phyloP scores from a whole-genome alignment of 176 grass and related monocot species.

The Pontederia crassipes region DNA sequence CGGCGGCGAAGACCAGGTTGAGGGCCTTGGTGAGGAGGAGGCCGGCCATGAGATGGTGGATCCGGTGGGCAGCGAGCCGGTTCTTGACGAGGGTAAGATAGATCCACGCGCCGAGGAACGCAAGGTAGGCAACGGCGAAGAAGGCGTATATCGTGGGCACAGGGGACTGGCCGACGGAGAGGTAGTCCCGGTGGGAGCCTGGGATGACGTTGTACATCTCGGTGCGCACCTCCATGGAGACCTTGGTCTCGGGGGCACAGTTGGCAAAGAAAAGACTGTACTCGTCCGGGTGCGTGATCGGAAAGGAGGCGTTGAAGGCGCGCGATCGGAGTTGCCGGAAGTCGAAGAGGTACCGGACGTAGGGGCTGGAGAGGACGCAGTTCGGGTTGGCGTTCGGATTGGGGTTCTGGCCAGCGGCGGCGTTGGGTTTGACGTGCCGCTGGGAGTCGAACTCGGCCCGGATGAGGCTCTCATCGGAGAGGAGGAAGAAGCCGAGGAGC shows the following conservation, averaged over 20 bases:
- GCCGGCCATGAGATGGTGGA: slow-evolving; percentile 90
- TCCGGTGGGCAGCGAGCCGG: slow-evolving; percentile 64
- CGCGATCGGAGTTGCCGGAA: slow-evolving; percentile 26
- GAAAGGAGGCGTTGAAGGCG: slow-evolving; percentile 24
- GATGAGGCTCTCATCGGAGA: slow-evolving; percentile 82
- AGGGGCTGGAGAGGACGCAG: slow-evolving; percentile 62
- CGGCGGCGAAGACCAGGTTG: slow-evolving; percentile 71
- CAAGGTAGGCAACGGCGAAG: slow-evolving; percentile 59
- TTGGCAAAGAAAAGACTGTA: slow-evolving; percentile 89
- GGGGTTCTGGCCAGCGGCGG: slow-evolving; percentile 34
- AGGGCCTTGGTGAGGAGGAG: slow-evolving; percentile 59
- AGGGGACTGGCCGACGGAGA: slow-evolving; percentile 64
- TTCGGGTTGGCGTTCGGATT: slow-evolving; percentile 23
- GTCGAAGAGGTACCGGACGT: slow-evolving; percentile 54
- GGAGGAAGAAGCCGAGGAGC: slow-evolving; percentile 74
- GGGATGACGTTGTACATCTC: slow-evolving; percentile 69
- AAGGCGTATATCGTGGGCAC: slow-evolving; percentile 67
- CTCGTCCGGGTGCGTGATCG: slow-evolving; percentile 58
- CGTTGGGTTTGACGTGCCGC: slow-evolving; percentile 7
- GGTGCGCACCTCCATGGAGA: slow-evolving; percentile 68
- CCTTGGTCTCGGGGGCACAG: slow-evolving; percentile 35
- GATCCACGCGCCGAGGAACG: slow-evolving; percentile 63
- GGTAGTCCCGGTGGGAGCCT: slow-evolving; percentile 52
- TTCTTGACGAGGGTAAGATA: slow-evolving; percentile 64
- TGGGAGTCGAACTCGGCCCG: slow-evolving; percentile 62